Base-by-base conservation (phyloP, 257 asterid species). In the Salvia rosmarinus region DNA sequence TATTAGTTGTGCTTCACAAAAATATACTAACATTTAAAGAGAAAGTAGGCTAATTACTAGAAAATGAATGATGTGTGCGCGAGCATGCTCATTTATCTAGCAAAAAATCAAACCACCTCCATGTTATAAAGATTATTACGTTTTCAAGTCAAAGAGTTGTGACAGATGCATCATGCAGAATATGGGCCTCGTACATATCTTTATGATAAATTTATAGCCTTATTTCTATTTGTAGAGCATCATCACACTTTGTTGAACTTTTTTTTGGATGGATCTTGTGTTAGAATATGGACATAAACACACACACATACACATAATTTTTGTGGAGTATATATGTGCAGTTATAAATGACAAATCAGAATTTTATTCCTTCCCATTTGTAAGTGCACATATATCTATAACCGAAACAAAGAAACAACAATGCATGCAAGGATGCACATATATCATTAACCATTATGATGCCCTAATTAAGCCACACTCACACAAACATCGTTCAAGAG, bases 101-200 rank as follows among this genome's bases (percentile, higher is more conserved):
- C 34, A 52, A 20, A 14, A 9, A 52, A 52, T 46, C 4, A 9
- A 51, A 17, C 17, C 35, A 42, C 4, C 20, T 20, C 17, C 56
- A 42, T 47, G 9, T n/a, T 20, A 19, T 19, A 3, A 52, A 52
- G 5, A 43, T 67, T 43, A 52, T 61, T 72, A 32, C 13, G 47
- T 59, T 67, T 37, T 19, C 28, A 57, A 66, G 77, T 68, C 75
- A 77, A 77, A 70, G 44, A 64, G 62, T 72, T 76, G 32, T 72
- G 75, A 72, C 44, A 58, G 56, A 72, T 76, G 67, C 75, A 66
- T 75, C 75, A 67, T 50, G 39, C 17, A 46, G 7, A 50, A 55
- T 35, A 64, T 67, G 80, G 78, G n/a, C 69, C 80, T 10, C 54
- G 59, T 35, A 34, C 11, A 30, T 25, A 30, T 37, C 0, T 37